Percentiles rank a stretch among this genome's conserved stretches.
These are phyloP conservation scores for Suhomyces panamericanus DNA, from an alignment of 1,139 yeast species.

Conservation along the genomic window DNA sequence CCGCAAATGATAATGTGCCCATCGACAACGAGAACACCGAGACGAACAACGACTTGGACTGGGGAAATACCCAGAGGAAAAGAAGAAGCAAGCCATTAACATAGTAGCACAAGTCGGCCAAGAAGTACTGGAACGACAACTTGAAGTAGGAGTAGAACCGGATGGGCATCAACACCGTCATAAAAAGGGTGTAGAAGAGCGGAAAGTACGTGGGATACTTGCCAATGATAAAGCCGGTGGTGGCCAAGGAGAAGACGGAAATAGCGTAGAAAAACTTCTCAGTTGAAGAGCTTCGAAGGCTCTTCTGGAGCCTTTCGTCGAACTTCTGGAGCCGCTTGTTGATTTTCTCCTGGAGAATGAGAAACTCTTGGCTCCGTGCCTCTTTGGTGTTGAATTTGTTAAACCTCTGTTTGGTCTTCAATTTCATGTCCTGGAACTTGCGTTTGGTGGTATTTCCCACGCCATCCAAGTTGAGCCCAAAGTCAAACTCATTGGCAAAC, in stretches of 20 bases:
- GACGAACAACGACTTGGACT: conserved; percentile 68
- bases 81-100: conserved; percentile 70
- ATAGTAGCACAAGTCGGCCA: conserved; percentile 93
- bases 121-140: conserved; percentile 74
- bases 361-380: conserved; percentile 25
- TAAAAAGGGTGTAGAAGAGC: conserved; percentile 64
- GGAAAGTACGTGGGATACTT: conserved; percentile 77
- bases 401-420: conserved; percentile 36
- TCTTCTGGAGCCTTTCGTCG: conserved; percentile 54
- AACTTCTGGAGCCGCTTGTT: conserved; percentile 50
- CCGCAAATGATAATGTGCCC: conserved; percentile 93
- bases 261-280: conserved; percentile 83
- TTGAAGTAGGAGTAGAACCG: conserved; percentile 82
- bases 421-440: conserved; percentile 37
- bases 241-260: conserved; percentile 67
- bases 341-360: conserved; percentile 35
- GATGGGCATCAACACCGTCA: conserved; percentile 73
- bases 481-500: conserved; percentile 45
- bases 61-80: conserved; percentile 82
- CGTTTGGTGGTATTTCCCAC: conserved; percentile 40
- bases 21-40: conserved; percentile 83
- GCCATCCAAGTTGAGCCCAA: conserved; percentile 42
- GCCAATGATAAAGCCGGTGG: conserved; percentile 77
- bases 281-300: conserved; percentile 58
- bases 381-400: conserved; percentile 22